phyloP scores from a whole-genome alignment of 1,284 basidiomycete species.

The Fomitopsis palustris region DNA sequence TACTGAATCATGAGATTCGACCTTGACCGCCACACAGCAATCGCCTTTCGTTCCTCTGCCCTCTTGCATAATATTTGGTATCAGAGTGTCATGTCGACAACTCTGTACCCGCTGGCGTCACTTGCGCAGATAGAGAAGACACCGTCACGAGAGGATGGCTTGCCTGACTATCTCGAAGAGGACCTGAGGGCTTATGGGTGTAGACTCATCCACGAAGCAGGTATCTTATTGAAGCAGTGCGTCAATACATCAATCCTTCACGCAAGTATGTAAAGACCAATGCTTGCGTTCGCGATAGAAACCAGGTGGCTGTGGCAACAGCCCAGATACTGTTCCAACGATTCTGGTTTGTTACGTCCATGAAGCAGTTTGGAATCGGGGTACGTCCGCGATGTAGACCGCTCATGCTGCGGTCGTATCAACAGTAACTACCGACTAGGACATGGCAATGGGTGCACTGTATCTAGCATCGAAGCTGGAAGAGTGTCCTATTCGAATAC shows the following conservation, averaged over 20 bases:
- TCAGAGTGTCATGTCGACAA: conserved; percentile 40
- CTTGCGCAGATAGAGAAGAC: conserved; percentile 74
- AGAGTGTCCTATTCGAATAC: conserved; percentile 88
- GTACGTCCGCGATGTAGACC: conserved; percentile 44
- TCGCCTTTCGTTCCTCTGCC: background rate
- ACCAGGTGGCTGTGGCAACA: conserved; percentile 94
- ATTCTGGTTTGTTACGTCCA: conserved; percentile 95
- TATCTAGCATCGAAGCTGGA: conserved; percentile 96
- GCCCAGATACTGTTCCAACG: conserved; percentile 96
- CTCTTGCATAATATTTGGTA: background rate
- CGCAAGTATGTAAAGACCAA: too few species aligned
- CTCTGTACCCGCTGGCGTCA: conserved; percentile 84
- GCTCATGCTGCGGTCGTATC: conserved; percentile 4
- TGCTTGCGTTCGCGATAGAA: conserved; percentile 49
- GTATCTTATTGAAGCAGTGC: conserved; percentile 84
- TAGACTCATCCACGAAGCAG: conserved; percentile 93
- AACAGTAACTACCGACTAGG: conserved; percentile 42
- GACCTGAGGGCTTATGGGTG: conserved; percentile 87
- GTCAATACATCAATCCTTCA: conserved; percentile 20
- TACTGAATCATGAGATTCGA: background rate
- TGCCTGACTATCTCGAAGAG: conserved; percentile 78
- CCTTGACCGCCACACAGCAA: background rate
- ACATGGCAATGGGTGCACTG: conserved; percentile 89
- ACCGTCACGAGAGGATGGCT: conserved; percentile 80
- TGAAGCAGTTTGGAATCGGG: conserved; percentile 89